phyloP scores from a whole-genome alignment of 2,329 filamentous ascomycete genomes.

The Cladosporium sp. region DNA sequence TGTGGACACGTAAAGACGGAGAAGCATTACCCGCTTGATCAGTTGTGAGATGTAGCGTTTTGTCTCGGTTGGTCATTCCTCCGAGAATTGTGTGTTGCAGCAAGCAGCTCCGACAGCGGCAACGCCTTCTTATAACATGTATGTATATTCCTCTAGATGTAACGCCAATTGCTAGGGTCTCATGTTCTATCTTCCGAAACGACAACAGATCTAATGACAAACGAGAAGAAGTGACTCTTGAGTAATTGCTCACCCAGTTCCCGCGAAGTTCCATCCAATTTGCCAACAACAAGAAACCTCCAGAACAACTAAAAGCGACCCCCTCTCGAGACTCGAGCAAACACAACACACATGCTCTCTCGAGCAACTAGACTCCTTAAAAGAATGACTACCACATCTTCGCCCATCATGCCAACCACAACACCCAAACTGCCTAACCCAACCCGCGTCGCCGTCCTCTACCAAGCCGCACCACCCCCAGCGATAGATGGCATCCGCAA shows the following conservation, averaged over 20 bases:
- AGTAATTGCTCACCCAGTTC: background rate
- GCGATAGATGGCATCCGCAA: conserved; percentile 52
- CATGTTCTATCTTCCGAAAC: background rate
- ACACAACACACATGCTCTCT: background rate
- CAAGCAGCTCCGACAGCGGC: background rate
- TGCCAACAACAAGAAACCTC: background rate
- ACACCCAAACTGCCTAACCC: background rate
- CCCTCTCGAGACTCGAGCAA: background rate
- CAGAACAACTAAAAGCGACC: background rate
- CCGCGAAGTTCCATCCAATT: background rate
- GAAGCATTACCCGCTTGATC: background rate
- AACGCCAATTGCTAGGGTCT: background rate
- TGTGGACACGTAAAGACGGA: background rate
- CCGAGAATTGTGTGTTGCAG: background rate
- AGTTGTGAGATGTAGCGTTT: background rate
- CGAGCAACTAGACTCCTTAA: background rate
- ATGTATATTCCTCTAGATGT: background rate
- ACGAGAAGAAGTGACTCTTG: background rate
- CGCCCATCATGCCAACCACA: background rate
- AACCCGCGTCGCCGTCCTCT: conserved; percentile 47
- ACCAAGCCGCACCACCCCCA: conserved; percentile 52
- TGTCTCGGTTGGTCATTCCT: background rate
- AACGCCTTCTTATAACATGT: background rate
- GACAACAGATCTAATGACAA: background rate
- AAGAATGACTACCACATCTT: background rate